Base-by-base conservation (phyloP, 306 rosid species). In the Lotus japonicus region DNA sequence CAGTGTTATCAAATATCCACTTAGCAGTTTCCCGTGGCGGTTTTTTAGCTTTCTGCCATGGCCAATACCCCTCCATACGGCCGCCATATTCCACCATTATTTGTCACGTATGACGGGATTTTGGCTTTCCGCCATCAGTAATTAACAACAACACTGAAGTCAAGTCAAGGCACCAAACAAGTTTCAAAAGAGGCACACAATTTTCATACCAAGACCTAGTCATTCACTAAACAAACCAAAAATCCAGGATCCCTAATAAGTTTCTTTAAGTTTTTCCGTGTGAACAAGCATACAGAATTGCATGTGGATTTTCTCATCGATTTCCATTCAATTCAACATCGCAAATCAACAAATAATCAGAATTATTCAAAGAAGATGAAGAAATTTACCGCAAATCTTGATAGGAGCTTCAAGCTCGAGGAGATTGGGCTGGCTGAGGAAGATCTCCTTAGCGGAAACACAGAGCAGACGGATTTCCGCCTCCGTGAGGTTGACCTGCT, bases 381-480 rank as follows among this genome's bases (percentile, higher is more conserved):
- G 5, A 33, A n/a, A 21, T n/a, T 55, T 84, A 89, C 96, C 96
- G 53, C 96, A 89, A 74, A 89, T 89, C 79, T 89, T 89, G 17
- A 89, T 82, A 11, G 92, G 96, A 79, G 96, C 96, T 83, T 89
- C 96, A 41, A 89, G 96, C 66, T 89, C 96, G 4, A 89, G 96
- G 68, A 89, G 96, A 66, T 89, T 86, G n/a, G 96, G 96, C 55
- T 89, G 96, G 36, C 82, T 79, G 77, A 89, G 92, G 73, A 89
- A 89, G 81, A 89, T 83, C 81, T 86, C 92, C 84, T 79, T 89
- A 15, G 92, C 74, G 12, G 84, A 31, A 21, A 57, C 9, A 42
- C 96, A 89, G 3, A 89, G 88, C 56, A 84, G 96, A 9, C 78
- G 72, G 49, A 86, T 86, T 74, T 89, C 96, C 1, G 90, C 45